phyloP scores from a whole-genome alignment of 345 rosid species.

The Bruguiera parviflora region DNA sequence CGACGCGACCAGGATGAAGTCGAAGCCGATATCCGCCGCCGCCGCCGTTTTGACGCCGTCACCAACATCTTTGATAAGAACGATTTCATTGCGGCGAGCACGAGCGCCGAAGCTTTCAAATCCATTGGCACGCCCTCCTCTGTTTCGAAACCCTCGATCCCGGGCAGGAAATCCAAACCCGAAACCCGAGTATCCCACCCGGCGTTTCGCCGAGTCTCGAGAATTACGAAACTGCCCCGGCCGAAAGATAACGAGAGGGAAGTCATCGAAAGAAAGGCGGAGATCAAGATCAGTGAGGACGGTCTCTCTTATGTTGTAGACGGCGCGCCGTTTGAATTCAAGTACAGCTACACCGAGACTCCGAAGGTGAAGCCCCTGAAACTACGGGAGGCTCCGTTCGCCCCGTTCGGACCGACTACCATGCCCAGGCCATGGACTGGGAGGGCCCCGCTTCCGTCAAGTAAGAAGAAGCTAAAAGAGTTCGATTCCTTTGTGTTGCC shows the following conservation, averaged over 20 bases:
- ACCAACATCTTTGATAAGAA: constrained; percentile 35
- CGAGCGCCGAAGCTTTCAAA: constrained; percentile 34
- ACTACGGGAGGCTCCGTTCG: constrained; percentile 71
- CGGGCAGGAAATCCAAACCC: constrained; percentile 68
- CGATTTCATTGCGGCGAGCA: constrained; percentile 12
- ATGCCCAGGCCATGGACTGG: constrained; percentile 95
- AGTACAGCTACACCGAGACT: constrained; percentile 92
- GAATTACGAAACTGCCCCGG: constrained; percentile 20
- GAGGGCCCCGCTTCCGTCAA: constrained; percentile 67
- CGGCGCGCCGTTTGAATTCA: constrained; percentile 93
- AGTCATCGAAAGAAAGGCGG: constrained; percentile 15
- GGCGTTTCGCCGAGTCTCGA: constrained; percentile 35
- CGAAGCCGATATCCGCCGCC: constrained; percentile 60
- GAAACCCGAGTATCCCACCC: constrained; percentile 33
- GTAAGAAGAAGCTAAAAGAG: constrained; percentile 73
- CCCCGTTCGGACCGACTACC: constrained; percentile 85
- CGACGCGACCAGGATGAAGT: constrained; percentile 58
- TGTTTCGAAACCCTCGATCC: constrained; percentile 68
- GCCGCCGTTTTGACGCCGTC: constrained; percentile 59
- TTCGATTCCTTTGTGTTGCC: constrained; percentile 85
- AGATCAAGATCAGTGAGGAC: constrained; percentile 43
- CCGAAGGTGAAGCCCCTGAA: constrained; percentile 76
- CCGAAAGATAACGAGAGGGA: not conserved
- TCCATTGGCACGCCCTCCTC: constrained; percentile 71
- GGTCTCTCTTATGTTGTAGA: constrained; percentile 71